phyloP scores from a whole-genome alignment of 495 filamentous ascomycete genomes.

The Xanthoparmelia taractica region DNA sequence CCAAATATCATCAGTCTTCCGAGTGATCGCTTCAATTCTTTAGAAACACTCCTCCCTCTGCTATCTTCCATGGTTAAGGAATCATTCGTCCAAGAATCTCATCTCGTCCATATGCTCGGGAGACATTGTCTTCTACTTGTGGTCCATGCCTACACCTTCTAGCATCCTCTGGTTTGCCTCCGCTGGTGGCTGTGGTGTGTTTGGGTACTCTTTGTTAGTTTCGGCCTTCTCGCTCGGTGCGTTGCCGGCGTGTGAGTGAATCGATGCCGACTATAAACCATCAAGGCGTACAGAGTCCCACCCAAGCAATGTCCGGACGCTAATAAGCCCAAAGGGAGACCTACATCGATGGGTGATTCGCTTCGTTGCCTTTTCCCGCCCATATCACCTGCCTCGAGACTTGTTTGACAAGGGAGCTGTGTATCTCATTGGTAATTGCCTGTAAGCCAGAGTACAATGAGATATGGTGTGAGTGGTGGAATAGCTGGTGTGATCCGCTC shows the following conservation, averaged over 20 bases:
- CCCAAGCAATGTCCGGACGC: neutral
- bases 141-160: no score
- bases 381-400: neutral
- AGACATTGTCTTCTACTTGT: neutral
- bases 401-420: neutral
- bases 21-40: no score
- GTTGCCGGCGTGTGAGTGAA: neutral
- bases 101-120: neutral
- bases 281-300: no score
- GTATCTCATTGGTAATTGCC: neutral
- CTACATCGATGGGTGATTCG: neutral
- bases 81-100: neutral
- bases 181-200: neutral
- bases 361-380: slow-evolving; percentile 3
- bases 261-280: neutral
- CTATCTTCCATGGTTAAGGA: no score
- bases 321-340: neutral
- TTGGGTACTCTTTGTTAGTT: neutral
- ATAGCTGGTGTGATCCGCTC: neutral
- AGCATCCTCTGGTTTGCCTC: neutral
- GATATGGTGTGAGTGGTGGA: neutral
- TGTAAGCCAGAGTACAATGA: neutral
- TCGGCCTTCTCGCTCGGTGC: neutral
- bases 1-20: no score
- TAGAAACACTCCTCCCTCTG: no score